Base-by-base conservation (phyloP, 768 basidiomycete species). In the Russula vinacea region DNA sequence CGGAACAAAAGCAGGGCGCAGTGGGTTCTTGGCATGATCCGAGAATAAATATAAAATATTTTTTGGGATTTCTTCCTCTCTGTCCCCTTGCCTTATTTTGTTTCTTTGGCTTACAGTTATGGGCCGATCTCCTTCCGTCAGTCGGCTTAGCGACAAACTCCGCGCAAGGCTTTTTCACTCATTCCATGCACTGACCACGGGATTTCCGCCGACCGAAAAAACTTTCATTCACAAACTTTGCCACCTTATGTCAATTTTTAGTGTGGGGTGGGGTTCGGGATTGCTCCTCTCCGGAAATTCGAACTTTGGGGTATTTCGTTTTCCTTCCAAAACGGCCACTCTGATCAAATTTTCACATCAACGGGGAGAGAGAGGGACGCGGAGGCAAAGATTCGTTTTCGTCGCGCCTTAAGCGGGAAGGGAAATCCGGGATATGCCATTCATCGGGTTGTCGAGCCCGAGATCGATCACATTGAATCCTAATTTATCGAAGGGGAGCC, bases 71-170 rank as follows among this genome's bases (percentile, higher is more conserved):
- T 42, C 19, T 29, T 17, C 14, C 22, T 14, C 13, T 9, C 32
- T 1, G 4, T 32, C 1, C 56, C 2, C 10, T 8, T 33, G 19
- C 32, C 45, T 39, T 50, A 1, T 35, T 58, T 44, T 29, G 35
- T 49, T 47, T 29, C 44, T 49, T 47, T 39, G 24, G 26, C 26
- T 39, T 62, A 54, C 54, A 29, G 44, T 39, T 62, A 54, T 59
- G 37, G 44, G 57, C 58, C 62, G 62, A 64, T 64, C 58, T 60
- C 37, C 39, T 50, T 26, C 58, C 63, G 29, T 26, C 58, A 53
- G 37, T 60, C 45, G 40, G 45, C 58, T 32, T 60, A 50, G n/a
- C 53, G 53, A 60, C 58, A 40, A 55, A 53, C 44, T 39, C 37
- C 63, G 51, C 40, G 40, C 11, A 29, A 59, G 35, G 47, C 10